These are phyloP conservation scores for Blastobotrys proliferans DNA, from an alignment of 1,139 yeast species.

Conservation along the genomic window DNA sequence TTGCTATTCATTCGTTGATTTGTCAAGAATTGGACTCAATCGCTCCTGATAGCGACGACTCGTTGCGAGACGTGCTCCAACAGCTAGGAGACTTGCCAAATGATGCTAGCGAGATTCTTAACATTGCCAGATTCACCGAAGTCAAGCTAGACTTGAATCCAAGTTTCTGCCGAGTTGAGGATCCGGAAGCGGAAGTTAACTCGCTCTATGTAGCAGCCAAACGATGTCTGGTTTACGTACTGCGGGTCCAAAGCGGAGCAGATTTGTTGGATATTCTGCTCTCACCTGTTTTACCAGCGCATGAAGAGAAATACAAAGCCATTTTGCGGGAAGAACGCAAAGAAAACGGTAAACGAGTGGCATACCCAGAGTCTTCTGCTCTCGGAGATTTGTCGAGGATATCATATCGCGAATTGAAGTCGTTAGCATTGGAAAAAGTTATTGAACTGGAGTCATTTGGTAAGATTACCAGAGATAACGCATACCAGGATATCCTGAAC, in stretches of 20 bases:
- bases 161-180: slow-evolving; percentile 37
- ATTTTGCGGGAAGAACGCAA: slow-evolving; percentile 48
- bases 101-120: slow-evolving; percentile 42
- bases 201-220: slow-evolving; percentile 74
- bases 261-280: slow-evolving; percentile 70
- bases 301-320: slow-evolving; percentile 59
- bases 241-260: slow-evolving; percentile 72
- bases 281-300: slow-evolving; percentile 63
- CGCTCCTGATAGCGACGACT: slow-evolving; percentile 49
- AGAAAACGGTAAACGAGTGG: slow-evolving; percentile 22
- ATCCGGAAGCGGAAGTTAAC: slow-evolving; percentile 38
- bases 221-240: slow-evolving; percentile 71
- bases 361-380: slow-evolving; percentile 24
- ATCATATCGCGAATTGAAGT: slow-evolving; percentile 73
- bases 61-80: slow-evolving; percentile 45
- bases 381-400: slow-evolving; percentile 53
- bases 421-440: slow-evolving; percentile 67
- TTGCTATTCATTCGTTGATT: slow-evolving; percentile 56
- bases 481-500: slow-evolving; percentile 75
- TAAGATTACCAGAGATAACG: slow-evolving; percentile 58
- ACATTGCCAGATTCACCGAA: slow-evolving; percentile 38
- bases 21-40: slow-evolving; percentile 49
- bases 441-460: slow-evolving; percentile 73
- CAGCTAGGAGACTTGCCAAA: slow-evolving; percentile 43
- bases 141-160: slow-evolving; percentile 42